Percentiles rank a stretch among this genome's conserved stretches.
Conservation (phyloP, 305 asterid genomes). For the Fraxinus nigra region DNA sequence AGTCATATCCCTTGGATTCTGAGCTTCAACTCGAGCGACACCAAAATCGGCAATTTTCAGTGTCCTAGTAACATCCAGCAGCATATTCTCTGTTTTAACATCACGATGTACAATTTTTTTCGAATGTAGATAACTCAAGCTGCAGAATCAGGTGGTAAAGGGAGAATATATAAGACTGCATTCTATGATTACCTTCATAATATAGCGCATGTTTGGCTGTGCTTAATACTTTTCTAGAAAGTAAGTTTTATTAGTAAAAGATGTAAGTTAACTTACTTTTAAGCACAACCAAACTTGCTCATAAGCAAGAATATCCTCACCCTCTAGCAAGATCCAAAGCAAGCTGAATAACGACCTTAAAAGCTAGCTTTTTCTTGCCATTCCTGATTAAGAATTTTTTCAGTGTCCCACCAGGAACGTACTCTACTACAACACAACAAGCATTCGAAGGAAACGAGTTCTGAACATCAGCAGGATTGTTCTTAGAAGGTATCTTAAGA, state of each 20-base stretch:
- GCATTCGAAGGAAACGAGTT: conserved; percentile 45
- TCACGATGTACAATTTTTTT: conserved; percentile 46
- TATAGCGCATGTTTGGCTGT: not conserved
- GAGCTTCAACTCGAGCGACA: conserved; percentile 51
- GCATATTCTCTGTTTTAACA: conserved; percentile 48
- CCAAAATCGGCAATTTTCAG: conserved; percentile 49
- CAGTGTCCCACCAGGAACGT: conserved; percentile 42
- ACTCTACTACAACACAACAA: conserved; percentile 53
- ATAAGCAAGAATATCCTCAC: conserved; percentile 28
- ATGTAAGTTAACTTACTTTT: not conserved
- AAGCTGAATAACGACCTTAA: conserved; percentile 40
- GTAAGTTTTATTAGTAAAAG: not conserved
- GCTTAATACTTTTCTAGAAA: not conserved
- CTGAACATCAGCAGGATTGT: conserved; percentile 19
- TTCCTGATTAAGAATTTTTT: conserved; percentile 40
- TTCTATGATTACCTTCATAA: not conserved
- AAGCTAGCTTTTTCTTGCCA: conserved; percentile 36
- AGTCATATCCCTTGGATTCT: conserved; percentile 50
- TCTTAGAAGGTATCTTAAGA: conserved; percentile 41
- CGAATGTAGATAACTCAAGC: conserved; percentile 49
- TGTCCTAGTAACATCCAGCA: conserved; percentile 30
- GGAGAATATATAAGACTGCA: not conserved
- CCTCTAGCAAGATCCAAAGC: conserved; percentile 53
- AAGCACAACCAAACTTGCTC: not conserved
- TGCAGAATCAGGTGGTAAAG: conserved; percentile 21